These are phyloP conservation scores for Fraxinus angustifolia DNA, from an alignment of 305 asterid genomes.

Conservation along the genomic window DNA sequence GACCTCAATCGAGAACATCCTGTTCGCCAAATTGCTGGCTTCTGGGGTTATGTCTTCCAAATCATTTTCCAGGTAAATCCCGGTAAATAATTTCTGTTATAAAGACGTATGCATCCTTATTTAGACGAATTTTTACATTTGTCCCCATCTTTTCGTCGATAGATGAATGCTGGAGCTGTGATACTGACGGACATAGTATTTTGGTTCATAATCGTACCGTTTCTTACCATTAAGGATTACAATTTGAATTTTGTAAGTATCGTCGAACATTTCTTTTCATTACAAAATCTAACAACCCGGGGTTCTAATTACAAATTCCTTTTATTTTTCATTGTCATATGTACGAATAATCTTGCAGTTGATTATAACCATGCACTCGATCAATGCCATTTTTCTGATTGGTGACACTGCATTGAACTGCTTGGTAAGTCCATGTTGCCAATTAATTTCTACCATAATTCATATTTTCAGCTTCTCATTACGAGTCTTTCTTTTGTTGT, in stretches of 20 bases:
- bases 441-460: background rate
- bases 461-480: conserved; percentile 3
- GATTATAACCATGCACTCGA: conserved; percentile 86
- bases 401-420: conserved; percentile 80
- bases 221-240: conserved; percentile 76
- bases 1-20: conserved; percentile 24
- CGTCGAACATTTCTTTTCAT: background rate
- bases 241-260: conserved; percentile 75
- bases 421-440: conserved; percentile 48
- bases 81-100: background rate
- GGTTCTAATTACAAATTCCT: background rate
- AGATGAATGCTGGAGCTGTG: conserved; percentile 99
- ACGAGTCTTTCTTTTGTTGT: background rate
- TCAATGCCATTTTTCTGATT: conserved; percentile 76
- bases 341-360: conserved; percentile 47
- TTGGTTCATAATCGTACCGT: conserved; percentile 93
- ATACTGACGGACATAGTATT: conserved; percentile 80
- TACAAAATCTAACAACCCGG: background rate
- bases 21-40: conserved; percentile 57
- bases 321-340: background rate
- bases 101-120: background rate
- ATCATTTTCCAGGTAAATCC: conserved; percentile 80
- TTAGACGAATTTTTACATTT: background rate
- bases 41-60: conserved; percentile 71
- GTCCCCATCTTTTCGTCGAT: background rate